A percentile compares a stretch with the other conserved stretches of the same genome.
phyloP scores from a whole-genome alignment of 495 filamentous ascomycete genomes.

The Lepraria neglecta region DNA sequence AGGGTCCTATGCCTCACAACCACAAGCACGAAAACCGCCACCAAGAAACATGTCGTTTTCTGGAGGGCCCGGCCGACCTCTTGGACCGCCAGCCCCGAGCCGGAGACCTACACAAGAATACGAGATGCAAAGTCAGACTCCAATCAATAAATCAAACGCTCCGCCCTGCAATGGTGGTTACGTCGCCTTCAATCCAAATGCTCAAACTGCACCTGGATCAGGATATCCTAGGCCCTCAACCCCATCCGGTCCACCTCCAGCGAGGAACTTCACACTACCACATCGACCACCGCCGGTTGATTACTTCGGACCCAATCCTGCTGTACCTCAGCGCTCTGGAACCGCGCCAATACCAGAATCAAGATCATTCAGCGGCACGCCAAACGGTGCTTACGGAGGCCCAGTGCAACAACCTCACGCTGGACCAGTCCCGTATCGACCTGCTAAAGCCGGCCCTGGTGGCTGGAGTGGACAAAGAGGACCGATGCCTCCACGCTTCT shows the following conservation, averaged over 20 bases:
- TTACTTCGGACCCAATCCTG: conserved; percentile 19
- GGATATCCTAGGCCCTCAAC: not conserved
- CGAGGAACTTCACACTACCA: conserved; percentile 15
- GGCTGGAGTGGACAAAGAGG: conserved; percentile 9
- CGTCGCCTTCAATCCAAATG: conserved; percentile 31
- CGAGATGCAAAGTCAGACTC: conserved; percentile 25
- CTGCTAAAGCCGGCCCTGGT: conserved; percentile 22
- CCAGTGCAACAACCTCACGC: conserved; percentile 16
- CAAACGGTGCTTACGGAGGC: conserved; percentile 13
- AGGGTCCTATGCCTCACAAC: conserved; percentile 4
- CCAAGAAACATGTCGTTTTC: conserved; percentile 10
- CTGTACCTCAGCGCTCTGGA: conserved; percentile 20
- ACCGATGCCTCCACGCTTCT: conserved; percentile 15
- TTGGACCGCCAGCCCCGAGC: conserved; percentile 4
- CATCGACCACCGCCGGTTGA: conserved; percentile 14
- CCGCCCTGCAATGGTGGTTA: conserved; percentile 28
- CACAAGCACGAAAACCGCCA: conserved; percentile 12
- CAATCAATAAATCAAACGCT: conserved; percentile 13
- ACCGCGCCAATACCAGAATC: conserved; percentile 25
- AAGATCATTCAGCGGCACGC: conserved; percentile 6
- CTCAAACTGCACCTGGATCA: conserved; percentile 13
- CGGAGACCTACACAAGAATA: conserved; percentile 23
- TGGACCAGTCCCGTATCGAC: conserved; percentile 17
- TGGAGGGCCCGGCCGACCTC: conserved; percentile 6
- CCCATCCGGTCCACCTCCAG: conserved; percentile 6